Base-by-base conservation (phyloP, 2,329 filamentous ascomycete species). In the Pseudomassariella vexata region DNA sequence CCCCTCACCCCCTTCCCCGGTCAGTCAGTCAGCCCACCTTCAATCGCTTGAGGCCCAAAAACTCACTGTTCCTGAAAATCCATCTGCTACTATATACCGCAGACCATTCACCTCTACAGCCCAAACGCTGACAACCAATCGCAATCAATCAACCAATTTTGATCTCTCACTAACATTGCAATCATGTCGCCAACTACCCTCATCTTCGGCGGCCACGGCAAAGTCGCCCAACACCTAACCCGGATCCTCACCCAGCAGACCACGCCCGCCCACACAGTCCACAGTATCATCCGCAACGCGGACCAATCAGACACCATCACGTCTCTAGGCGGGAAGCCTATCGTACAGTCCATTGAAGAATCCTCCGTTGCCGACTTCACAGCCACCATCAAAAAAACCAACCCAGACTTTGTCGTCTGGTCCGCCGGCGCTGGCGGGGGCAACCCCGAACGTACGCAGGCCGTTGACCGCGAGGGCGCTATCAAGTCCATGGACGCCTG, bases 401-500 rank as follows among this genome's bases (percentile, higher is more conserved):
- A 49, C 10, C 57, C 62, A 3, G 47, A 53, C 23, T 35, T 46
- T 5, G 43, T 60, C 12, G 44, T 60, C 24, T 60, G 56, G 50
- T 44, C 49, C 5, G 57, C 57, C 16, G 50, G 49, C 20, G 50
- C 46, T 2, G 45, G 46, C 17, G 45, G 46, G 48, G 41, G 55
- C 36, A 57, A 57, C 12, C 53, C 61, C 2, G 57, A 58, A 22
- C 53, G 65, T 16, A 68, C 65, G 11, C 46, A 53, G 19, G 51
- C 55, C 11, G 64, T 71, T 17, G 66, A 71, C 42, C 47, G 59
- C 18, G 59, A 64, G 33, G 65, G 58, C 9, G 66, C 65, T 5
- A 60, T 68, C 37, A 55, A 56, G 35, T 54, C 54, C 39, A 66
- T 70, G 49, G 60, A 67, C 22, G 66, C 66, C 2, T 53, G 62